These are phyloP conservation scores for Cercophora scortea DNA, from an alignment of 495 filamentous ascomycete species.

Conservation along the genomic window DNA sequence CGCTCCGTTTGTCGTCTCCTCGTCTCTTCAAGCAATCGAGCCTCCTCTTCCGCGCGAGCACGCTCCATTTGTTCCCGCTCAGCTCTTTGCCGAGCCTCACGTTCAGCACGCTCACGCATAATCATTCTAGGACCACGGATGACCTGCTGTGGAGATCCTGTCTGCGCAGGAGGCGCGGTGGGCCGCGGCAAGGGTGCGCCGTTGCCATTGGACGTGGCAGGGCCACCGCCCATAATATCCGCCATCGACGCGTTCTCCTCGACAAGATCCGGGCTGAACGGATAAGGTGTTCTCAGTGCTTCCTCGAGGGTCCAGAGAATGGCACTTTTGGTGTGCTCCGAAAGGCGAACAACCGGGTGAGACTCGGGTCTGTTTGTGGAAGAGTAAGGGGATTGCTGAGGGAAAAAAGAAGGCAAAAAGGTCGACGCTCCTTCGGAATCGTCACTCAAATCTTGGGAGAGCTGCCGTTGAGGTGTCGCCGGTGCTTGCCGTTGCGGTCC, in stretches of 20 bases:
- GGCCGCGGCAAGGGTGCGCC: slow-evolving; percentile 34
- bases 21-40: slow-evolving; percentile 44
- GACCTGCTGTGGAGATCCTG: slow-evolving; percentile 39
- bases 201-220: slow-evolving; percentile 41
- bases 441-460: slow-evolving; percentile 38
- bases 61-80: slow-evolving; percentile 47
- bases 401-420: slow-evolving; percentile 18
- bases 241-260: slow-evolving; percentile 96
- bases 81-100: slow-evolving; percentile 58
- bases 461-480: slow-evolving; percentile 24
- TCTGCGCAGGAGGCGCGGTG: slow-evolving; percentile 34
- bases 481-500: slow-evolving; percentile 15
- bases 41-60: slow-evolving; percentile 47
- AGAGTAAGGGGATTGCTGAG: slow-evolving; percentile 13
- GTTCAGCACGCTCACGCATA: slow-evolving; percentile 58
- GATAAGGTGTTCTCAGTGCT: slow-evolving; percentile 73
- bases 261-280: slow-evolving; percentile 74
- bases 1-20: slow-evolving; percentile 39
- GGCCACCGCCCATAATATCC: slow-evolving; percentile 58
- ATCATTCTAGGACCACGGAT: slow-evolving; percentile 61
- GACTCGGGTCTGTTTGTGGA: slow-evolving; percentile 19
- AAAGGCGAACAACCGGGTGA: slow-evolving; percentile 33
- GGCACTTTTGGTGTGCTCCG: slow-evolving; percentile 48
- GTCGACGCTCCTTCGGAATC: slow-evolving; percentile 27
- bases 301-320: slow-evolving; percentile 90